These are phyloP conservation scores for Fusarium armeniacum DNA, from an alignment of 2,329 filamentous ascomycete species.

Conservation along the genomic window DNA sequence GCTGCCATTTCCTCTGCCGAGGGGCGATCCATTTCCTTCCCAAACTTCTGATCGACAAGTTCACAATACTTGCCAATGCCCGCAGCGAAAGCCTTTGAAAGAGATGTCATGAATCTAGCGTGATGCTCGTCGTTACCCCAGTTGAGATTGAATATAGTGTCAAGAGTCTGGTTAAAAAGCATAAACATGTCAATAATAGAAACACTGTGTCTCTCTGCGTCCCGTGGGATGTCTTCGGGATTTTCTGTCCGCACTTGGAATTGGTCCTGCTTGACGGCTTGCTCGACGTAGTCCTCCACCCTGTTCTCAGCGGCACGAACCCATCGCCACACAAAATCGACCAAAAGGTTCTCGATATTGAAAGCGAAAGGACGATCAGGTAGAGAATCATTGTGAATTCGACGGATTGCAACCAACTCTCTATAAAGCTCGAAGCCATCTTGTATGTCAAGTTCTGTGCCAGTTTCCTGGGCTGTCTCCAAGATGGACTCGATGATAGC, in stretches of 20 bases:
- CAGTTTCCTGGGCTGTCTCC: conserved; percentile 75
- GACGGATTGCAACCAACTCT: conserved; percentile 86
- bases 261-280: conserved; percentile 89
- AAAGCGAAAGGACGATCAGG: conserved; percentile 84
- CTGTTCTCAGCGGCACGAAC: conserved; percentile 84
- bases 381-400: conserved; percentile 82
- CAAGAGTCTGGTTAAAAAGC: conserved; percentile 91
- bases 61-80: conserved; percentile 94
- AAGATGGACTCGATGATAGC: conserved; percentile 88
- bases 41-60: conserved; percentile 85
- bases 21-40: conserved; percentile 91
- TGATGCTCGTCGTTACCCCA: conserved; percentile 96
- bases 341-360: conserved; percentile 85
- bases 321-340: conserved; percentile 97
- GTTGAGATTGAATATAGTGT: conserved; percentile 86
- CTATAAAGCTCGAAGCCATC: conserved; percentile 96
- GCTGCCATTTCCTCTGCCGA: conserved; percentile 88
- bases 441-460: conserved; percentile 84
- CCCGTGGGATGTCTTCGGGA: conserved; percentile 73
- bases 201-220: conserved; percentile 90
- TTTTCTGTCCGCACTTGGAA: conserved; percentile 81
- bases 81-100: conserved; percentile 85
- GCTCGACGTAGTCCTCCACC: conserved; percentile 86
- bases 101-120: conserved; percentile 95
- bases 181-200: conserved; percentile 95